These are phyloP conservation scores for Yamadazyma aaseri DNA, from an alignment of 1,139 yeast genomes.

Conservation along the genomic window DNA sequence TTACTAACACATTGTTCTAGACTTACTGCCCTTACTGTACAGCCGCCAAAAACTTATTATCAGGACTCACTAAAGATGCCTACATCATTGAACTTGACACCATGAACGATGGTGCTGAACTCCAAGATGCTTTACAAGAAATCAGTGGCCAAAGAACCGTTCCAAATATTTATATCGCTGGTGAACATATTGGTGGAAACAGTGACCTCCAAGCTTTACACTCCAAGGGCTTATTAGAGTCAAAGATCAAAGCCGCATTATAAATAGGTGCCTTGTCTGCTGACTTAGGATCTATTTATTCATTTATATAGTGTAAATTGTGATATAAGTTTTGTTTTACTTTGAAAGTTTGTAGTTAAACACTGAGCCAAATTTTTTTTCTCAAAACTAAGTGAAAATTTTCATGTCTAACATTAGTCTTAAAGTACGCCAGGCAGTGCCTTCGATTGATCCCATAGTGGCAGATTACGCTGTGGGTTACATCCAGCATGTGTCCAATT, in stretches of 20 bases:
- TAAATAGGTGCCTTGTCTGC: conserved; percentile 13
- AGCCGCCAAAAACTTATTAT: conserved; percentile 58
- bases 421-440: conserved; percentile 86
- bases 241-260: conserved; percentile 41
- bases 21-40: conserved; percentile 70
- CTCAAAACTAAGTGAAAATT: too few relatives aligned
- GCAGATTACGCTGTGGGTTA: conserved; percentile 92
- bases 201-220: conserved; percentile 72
- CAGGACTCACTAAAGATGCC: conserved; percentile 52
- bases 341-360: too few relatives aligned
- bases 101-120: conserved; percentile 40
- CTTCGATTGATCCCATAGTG: conserved; percentile 84
- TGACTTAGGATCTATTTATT: neutral
- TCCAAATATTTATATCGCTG: conserved; percentile 87
- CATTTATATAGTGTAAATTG: neutral
- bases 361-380: too few relatives aligned
- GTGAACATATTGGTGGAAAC: conserved; percentile 94
- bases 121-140: conserved; percentile 75
- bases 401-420: conserved; percentile 54
- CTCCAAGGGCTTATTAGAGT: conserved; percentile 31
- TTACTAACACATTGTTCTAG: conserved; percentile 24
- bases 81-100: conserved; percentile 65
- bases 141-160: conserved; percentile 90
- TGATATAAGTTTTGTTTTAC: neutral
- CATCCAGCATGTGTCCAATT: conserved; percentile 68